Base-by-base conservation (phyloP, 257 asterid species). In the Capsicum pubescens region DNA sequence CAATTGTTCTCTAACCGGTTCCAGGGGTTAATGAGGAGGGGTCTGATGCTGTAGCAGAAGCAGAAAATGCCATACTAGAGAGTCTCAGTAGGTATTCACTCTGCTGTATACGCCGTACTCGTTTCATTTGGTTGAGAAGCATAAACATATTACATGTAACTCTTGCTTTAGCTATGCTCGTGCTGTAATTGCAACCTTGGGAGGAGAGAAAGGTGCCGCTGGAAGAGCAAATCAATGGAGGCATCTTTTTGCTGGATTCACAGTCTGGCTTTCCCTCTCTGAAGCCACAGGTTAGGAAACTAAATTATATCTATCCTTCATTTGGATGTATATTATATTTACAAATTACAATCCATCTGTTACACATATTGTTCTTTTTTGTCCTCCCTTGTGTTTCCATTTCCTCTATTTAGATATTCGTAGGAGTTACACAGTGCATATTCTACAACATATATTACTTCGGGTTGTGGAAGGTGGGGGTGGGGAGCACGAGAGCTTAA, bases 191-290 rank as follows among this genome's bases (percentile, higher is more conserved):
- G 96, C 98, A 55, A 96, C 98, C 54, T 85, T 94, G 88, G 98
- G 99, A 83, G 98, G 95, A 60, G 76, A 84, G 63, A 86, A 88
- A 80, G 98, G 99, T 72, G 95, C 97, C 8, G 97, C 95, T 81
- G 78, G 88, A 85, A 92, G 89, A 66, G 86, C 92, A 3, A 68
- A 88, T 84, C 88, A 90, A 80, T 96, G 99, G 99, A 92, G 84
- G 87, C 97, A 94, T 92, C 91, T 96, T 77, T 94, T 88, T 86
- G 89, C 98, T 0, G 99, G 98, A 83, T 96, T 96, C 84, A 91
- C 98, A 6, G 88, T 94, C 84, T 96, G 99, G 99, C 87, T 94
- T 44, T 94, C 98, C 44, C 94, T 88, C 76, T 93, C 98, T 82
- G 91, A 94, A 86, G 98, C 97, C 74, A 70, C 91, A 89, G 98